Base-by-base conservation (phyloP, 768 basidiomycete species). In the Psilocybe subaeruginosa region DNA sequence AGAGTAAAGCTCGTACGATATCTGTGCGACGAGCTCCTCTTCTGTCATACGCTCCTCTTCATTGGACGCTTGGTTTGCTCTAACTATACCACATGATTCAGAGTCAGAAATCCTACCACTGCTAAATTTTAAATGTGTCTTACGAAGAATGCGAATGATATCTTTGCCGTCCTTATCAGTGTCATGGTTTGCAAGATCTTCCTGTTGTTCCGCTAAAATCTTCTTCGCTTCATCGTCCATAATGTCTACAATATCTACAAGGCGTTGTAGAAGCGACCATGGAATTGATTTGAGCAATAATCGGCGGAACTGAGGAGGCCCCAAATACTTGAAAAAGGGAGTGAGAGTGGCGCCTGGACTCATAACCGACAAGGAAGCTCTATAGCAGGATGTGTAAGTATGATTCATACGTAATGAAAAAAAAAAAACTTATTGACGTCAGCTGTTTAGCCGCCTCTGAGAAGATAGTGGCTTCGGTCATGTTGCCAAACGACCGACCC, bases 221-320 rank as follows among this genome's bases (percentile, higher is more conserved):
- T 58, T 39, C 23, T 12, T 4, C 29, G 47, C 57, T 17, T 49
- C 48, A 31, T 58, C 7, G 33, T 58, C 57, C 57, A 58, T 58
- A 11, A 58, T 41, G 14, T 58, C 41, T n/a, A 58, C 57, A 8
- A 58, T 58, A 6, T 49, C 57, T n/a, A 50, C 57, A 11, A 58
- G 35, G 3, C 57, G 46, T 31, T 58, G 57, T 8, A 58, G 47
- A 3, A 58, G 57, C 6, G 23, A 12, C 47, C 47, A 58, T 14
- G 57, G 57, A 41, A 58, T 50, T 14, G 41, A 50, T 19, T 50
- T 58, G 23, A 58, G 48, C 16, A 50, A 12, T 7, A 58, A 58
- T 12, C 57, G 30, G 17, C 57, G 57, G 11, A 58, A 50, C 30
- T 27, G 31, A 19, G 47, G 33, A 17, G 57, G 57, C 0, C 57